Base-by-base conservation (phyloP, 345 rosid species). In the Toxicodendron radicans region DNA sequence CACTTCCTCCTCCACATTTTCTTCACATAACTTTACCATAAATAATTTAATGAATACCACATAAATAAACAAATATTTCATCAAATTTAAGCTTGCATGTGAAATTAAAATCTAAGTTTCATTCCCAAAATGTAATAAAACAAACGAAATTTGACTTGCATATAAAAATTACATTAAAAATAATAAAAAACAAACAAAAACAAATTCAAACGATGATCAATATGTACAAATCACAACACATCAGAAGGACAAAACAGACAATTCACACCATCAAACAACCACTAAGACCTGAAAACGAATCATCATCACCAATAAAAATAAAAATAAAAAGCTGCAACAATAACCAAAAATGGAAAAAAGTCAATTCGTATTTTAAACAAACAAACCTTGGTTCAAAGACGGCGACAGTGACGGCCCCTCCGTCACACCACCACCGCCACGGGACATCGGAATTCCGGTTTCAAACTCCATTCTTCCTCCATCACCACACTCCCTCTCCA, bases 401-500 rank as follows among this genome's bases (percentile, higher is more conserved):
- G 90, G 87, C 16, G 90, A 89, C 49, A 88, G 87, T 75, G 94
- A 85, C 73, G 91, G 82, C n/a, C 68, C 86, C 54, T 86, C 87
- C 24, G 82, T 73, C 75, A 80, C 77, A 74, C 81, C 62, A 38
- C 49, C 18, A 38, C 27, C 56, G 16, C 74, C 79, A 24, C 88
- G 86, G 72, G 87, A 79, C 90, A 89, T 91, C 60, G 91, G 87
- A 83, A 86, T 88, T 87, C 90, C 91, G 69, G 89, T 85, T 74
- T 87, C 92, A 76, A 87, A 88, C 70, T 90, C 91, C 95, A 93
- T 93, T 68, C 80, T 33, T 79, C 79, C 78, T 81, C 83, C 84
- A 78, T 81, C 87, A 85, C 79, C 81, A 77, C 71, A 46, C 75
- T 5, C 70, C 68, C 75, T 72, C 74, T 68, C 67, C 21, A 46